A percentile compares a stretch with the other conserved stretches of the same genome.
Conservation (phyloP, 768 basidiomycete species). For the Psilocybe sp. region DNA sequence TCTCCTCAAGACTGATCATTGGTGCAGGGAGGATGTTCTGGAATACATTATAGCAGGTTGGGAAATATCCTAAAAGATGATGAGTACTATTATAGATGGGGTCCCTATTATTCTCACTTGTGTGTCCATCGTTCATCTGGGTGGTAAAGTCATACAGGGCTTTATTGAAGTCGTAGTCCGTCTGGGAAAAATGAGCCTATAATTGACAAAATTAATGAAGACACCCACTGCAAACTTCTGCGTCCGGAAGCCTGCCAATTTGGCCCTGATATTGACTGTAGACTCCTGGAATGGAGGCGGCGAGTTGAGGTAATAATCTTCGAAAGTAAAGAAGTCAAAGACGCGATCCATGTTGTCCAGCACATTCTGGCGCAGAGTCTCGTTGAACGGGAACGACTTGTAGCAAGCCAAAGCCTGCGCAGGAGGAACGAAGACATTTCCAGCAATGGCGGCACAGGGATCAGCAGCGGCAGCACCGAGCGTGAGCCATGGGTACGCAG, state of each 20-base stretch:
- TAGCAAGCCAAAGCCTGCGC: conserved; percentile 56
- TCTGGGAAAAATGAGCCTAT: conserved; percentile 28
- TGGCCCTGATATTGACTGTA: conserved; percentile 50
- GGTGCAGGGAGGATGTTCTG: conserved; percentile 60
- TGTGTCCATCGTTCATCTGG: conserved; percentile 64
- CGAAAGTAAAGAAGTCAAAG: conserved; percentile 55
- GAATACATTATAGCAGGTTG: conserved; percentile 50
- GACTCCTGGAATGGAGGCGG: conserved; percentile 56
- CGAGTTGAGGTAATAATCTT: conserved; percentile 47
- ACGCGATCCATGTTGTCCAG: conserved; percentile 43
- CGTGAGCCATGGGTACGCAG: conserved; percentile 1
- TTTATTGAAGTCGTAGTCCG: conserved; percentile 64
- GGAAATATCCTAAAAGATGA: conserved; percentile 49
- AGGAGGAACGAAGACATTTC: conserved; percentile 45
- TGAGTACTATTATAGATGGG: neutral
- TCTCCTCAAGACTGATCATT: conserved; percentile 45
- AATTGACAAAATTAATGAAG: neutral
- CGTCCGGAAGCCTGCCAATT: conserved; percentile 43
- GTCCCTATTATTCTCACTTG: conserved; percentile 35
- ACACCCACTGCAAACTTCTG: conserved; percentile 43
- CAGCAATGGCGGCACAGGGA: conserved; percentile 37
- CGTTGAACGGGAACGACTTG: conserved; percentile 56
- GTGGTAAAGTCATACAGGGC: conserved; percentile 54
- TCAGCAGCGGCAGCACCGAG: conserved; percentile 23
- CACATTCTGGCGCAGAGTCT: conserved; percentile 53